Conservation (phyloP, 2,329 filamentous ascomycete genomes). For the Cylindrodendrum hubeiense region DNA sequence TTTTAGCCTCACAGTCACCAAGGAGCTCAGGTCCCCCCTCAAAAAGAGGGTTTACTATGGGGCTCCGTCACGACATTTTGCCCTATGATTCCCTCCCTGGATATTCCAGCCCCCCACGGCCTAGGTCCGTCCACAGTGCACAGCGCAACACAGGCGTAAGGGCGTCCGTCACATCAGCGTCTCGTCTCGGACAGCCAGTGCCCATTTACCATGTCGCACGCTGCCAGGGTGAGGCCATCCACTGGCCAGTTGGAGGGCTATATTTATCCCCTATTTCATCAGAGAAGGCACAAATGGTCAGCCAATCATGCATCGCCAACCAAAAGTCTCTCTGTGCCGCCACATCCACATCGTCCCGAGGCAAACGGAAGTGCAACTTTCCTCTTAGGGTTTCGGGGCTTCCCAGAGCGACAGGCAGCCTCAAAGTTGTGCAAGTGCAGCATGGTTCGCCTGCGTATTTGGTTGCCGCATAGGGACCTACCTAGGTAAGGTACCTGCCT, state of each 20-base stretch:
- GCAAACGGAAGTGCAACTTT: not conserved
- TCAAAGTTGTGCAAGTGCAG: not conserved
- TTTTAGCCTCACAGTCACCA: not conserved
- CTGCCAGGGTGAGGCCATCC: constrained; percentile 13
- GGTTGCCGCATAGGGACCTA: not conserved
- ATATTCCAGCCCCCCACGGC: not conserved
- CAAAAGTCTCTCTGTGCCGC: not conserved
- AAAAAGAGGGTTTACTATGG: not conserved
- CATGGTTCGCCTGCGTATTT: not conserved
- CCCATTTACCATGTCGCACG: constrained; percentile 14
- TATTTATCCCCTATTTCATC: not conserved
- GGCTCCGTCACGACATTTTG: not conserved
- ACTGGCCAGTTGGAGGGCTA: constrained; percentile 16
- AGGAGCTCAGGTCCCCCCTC: not conserved
- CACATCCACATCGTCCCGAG: not conserved
- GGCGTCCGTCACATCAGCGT: not conserved
- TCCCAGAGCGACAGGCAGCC: not conserved
- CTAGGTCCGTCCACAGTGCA: not conserved
- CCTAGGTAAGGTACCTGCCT: too few species aligned
- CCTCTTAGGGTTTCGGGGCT: not conserved
- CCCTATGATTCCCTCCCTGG: not conserved
- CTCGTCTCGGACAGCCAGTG: not conserved
- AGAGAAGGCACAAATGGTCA: not conserved
- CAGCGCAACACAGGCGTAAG: not conserved
- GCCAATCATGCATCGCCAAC: not conserved